Conservation (phyloP, 176 grass and related monocot genomes). For the Triticum aestivum region IWGSC_CS_RefSeq_v2.1 NC_057796.1:364742229-364742728, state of each 20-base stretch:
- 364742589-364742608: constrained; percentile 58
- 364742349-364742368: constrained; percentile 73
- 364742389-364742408: constrained; percentile 81
- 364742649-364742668: neutral
- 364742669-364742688: neutral
- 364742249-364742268: constrained; percentile 85
- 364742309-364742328: constrained; percentile 89
- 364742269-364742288: constrained; percentile 95
- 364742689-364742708: neutral
- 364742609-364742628: constrained; percentile 20
- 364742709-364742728: neutral
- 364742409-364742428: constrained; percentile 65
- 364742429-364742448: constrained; percentile 60
- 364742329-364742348: constrained; percentile 99
- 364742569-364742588: constrained; percentile 60
- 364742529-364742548: constrained; percentile 80
- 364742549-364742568: constrained; percentile 85
- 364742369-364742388: constrained; percentile 89
- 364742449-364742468: constrained; percentile 81
- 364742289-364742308: constrained; percentile 97
- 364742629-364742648: neutral
- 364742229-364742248: constrained; percentile 88
- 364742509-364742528: constrained; percentile 86
- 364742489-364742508: constrained; percentile 86
- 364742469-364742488: constrained; percentile 78